phyloP scores from a whole-genome alignment of 2,329 filamentous ascomycete species.

The Zopfia rhizophila region DNA sequence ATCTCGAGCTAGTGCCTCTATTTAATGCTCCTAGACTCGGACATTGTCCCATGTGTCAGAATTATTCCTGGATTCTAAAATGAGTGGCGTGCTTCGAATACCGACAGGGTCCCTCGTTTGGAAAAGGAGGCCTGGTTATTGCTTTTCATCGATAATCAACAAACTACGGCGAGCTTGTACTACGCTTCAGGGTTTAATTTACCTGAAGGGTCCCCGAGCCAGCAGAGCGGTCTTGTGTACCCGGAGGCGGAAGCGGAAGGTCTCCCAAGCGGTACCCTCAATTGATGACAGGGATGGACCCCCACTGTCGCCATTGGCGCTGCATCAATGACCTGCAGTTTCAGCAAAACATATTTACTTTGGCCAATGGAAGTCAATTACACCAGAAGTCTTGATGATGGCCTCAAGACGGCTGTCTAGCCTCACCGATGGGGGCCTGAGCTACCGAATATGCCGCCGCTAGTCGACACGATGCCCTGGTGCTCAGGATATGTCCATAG shows the following conservation, averaged over 20 bases:
- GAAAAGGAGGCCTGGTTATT: no score
- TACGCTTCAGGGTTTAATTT: slow-evolving; percentile 14
- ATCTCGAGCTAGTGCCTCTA: background rate
- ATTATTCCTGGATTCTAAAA: no score
- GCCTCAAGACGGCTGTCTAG: slow-evolving; percentile 2
- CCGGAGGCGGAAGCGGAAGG: slow-evolving; percentile 31
- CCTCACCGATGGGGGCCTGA: slow-evolving; percentile 32
- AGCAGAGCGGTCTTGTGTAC: slow-evolving; percentile 34
- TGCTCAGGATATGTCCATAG: slow-evolving; percentile 21
- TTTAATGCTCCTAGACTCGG: no score
- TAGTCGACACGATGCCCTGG: slow-evolving; percentile 35
- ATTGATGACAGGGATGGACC: slow-evolving; percentile 11
- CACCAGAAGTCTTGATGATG: background rate
- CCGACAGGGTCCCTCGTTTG: no score
- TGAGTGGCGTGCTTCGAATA: no score
- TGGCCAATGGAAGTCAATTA: slow-evolving; percentile 14
- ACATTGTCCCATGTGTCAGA: no score
- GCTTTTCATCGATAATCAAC: no score
- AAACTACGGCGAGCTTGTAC: slow-evolving; percentile 14
- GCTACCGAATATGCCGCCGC: slow-evolving; percentile 44
- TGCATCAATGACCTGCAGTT: slow-evolving; percentile 25
- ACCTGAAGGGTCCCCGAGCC: slow-evolving; percentile 25
- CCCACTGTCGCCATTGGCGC: slow-evolving; percentile 17
- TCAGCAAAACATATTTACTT: slow-evolving; percentile 16
- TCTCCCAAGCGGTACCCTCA: slow-evolving; percentile 11